Conservation (phyloP, 495 filamentous ascomycete genomes). For the Bacidia gigantensis region DNA sequence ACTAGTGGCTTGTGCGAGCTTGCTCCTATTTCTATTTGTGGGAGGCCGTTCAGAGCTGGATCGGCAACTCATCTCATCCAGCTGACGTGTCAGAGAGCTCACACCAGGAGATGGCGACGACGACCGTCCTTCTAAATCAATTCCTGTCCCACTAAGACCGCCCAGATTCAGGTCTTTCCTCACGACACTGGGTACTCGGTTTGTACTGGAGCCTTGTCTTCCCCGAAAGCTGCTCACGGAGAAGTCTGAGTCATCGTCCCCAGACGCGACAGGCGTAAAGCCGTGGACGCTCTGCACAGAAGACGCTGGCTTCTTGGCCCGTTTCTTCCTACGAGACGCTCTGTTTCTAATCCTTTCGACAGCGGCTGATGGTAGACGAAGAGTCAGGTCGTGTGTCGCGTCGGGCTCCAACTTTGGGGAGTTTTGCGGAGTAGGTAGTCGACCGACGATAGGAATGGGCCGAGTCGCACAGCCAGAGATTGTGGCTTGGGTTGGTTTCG, state of each 20-base stretch:
- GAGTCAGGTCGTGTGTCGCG: constrained; percentile 2
- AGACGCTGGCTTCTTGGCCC: constrained; percentile 34
- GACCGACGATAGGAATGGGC: constrained; percentile 18
- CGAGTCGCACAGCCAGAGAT: constrained; percentile 23
- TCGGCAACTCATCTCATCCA: constrained; percentile 50
- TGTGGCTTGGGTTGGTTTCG: too few relatives aligned
- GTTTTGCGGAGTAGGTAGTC: constrained; percentile 1
- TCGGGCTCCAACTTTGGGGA: constrained; percentile 7
- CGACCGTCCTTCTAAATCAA: constrained; percentile 47
- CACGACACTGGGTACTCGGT: constrained; percentile 23
- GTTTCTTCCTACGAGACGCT: constrained; percentile 36
- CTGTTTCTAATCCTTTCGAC: constrained; percentile 1
- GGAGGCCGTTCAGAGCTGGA: constrained; percentile 28
- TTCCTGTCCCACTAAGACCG: constrained; percentile 21
- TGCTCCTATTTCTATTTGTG: constrained; percentile 15
- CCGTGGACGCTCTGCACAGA: constrained; percentile 64
- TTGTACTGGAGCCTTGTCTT: constrained; percentile 19
- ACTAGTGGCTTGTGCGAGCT: constrained; percentile 32
- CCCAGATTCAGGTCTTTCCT: constrained; percentile 20
- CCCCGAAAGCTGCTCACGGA: constrained; percentile 37
- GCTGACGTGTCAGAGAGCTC: constrained; percentile 60
- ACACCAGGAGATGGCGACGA: constrained; percentile 50
- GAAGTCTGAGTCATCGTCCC: constrained; percentile 73
- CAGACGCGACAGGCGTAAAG: constrained; percentile 75
- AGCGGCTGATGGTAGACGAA: constrained; percentile 3